Conservation (phyloP, 208 protist genomes). For the Polymyxa betae region DNA sequence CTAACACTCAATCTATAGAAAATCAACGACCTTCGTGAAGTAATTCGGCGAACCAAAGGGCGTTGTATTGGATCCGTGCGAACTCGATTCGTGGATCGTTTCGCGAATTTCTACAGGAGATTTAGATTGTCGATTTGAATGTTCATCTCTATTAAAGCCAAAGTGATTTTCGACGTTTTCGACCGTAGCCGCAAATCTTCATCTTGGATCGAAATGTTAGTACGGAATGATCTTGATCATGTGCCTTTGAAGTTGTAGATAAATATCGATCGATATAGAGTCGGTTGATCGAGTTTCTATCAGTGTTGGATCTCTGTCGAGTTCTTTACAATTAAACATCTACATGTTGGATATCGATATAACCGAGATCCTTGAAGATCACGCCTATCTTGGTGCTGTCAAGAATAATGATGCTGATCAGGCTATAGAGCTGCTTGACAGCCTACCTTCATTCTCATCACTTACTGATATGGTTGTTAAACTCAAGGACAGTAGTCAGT, state of each 20-base stretch:
- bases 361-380: conserved; percentile 57
- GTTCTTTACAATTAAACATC: neutral
- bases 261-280: no score
- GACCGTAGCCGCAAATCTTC: no score
- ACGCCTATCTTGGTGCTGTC: conserved; percentile 56
- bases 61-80: neutral
- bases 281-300: no score
- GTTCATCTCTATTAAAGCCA: no score
- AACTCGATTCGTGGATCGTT: conserved; percentile 26
- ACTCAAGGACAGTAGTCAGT: conserved; percentile 30
- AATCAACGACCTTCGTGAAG: neutral
- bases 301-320: neutral
- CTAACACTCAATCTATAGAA: neutral
- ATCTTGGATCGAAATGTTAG: no score
- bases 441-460: neutral
- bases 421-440: neutral
- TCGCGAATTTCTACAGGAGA: conserved; percentile 18
- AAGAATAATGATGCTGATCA: conserved; percentile 37
- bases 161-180: no score
- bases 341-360: conserved; percentile 16
- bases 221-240: no score
- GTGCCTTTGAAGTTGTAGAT: no score
- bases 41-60: neutral
- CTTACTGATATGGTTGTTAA: neutral
- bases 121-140: neutral